phyloP scores from a whole-genome alignment of 2,329 filamentous ascomycete species.

The Colletotrichum gloeosporioides region DNA sequence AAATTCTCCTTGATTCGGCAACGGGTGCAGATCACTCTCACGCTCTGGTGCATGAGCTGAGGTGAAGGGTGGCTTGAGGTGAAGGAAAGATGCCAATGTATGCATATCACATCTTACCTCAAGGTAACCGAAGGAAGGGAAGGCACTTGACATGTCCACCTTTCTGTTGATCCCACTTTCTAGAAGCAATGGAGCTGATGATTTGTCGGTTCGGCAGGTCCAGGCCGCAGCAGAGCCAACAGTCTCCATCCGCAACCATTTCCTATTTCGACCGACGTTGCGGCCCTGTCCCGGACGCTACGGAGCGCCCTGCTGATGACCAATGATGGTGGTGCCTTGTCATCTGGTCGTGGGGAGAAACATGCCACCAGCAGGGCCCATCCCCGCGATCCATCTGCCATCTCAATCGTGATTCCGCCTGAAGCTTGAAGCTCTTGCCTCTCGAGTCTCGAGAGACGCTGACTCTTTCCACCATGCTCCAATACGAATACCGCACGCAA shows the following conservation, averaged over 20 bases:
- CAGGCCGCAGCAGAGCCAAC: background rate
- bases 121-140: background rate
- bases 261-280: slow-evolving; percentile 14
- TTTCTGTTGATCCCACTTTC: background rate
- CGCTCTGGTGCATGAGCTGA: background rate
- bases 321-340: slow-evolving; percentile 4
- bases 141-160: background rate
- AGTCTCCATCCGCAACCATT: slow-evolving; percentile 9
- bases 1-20: background rate
- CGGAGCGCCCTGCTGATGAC: background rate
- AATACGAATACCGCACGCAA: background rate
- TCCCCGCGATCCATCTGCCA: slow-evolving; percentile 6
- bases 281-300: slow-evolving; percentile 10
- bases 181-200: background rate
- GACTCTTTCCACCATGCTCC: background rate
- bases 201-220: background rate
- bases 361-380: background rate
- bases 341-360: background rate
- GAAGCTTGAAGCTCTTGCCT: background rate
- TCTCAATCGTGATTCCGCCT: slow-evolving; percentile 1
- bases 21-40: background rate
- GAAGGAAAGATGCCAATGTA: background rate
- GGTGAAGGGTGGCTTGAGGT: background rate
- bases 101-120: no score
- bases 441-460: background rate